These are phyloP conservation scores for Polyporus arcularius DNA, from an alignment of 768 basidiomycete species.

Conservation along the genomic window DNA sequence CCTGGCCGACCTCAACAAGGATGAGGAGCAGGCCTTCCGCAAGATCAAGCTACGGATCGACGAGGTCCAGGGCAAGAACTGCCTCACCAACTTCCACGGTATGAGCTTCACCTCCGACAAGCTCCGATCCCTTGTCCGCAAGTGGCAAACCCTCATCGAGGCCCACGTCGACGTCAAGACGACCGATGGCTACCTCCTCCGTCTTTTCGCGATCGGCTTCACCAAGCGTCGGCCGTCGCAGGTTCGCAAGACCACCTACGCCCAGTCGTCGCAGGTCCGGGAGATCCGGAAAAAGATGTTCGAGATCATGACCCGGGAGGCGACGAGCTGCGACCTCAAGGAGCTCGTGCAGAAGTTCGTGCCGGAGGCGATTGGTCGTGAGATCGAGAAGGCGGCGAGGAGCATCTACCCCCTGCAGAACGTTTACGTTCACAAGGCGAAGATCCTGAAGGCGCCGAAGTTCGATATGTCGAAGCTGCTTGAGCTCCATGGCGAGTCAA, in stretches of 20 bases:
- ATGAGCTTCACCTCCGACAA: slow-evolving; percentile 99
- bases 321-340: slow-evolving; percentile 94
- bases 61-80: slow-evolving; percentile 97
- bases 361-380: slow-evolving; percentile 97
- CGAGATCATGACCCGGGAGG: slow-evolving; percentile 97
- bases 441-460: slow-evolving; percentile 98
- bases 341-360: slow-evolving; percentile 98
- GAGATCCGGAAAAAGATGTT: slow-evolving; percentile 99
- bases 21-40: slow-evolving; percentile 99
- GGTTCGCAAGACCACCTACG: slow-evolving; percentile 99
- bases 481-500: slow-evolving; percentile 94
- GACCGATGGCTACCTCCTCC: slow-evolving; percentile 98
- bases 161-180: slow-evolving; percentile 99
- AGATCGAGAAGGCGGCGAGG: slow-evolving; percentile 97
- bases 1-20: slow-evolving; percentile 97
- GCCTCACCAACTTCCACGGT: slow-evolving; percentile 99
- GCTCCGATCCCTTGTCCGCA: slow-evolving; percentile 98
- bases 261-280: slow-evolving; percentile 90
- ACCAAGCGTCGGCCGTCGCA: slow-evolving; percentile 96
- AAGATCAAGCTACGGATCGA: slow-evolving; percentile 99
- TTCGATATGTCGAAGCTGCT: slow-evolving; percentile 94
- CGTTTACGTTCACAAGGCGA: slow-evolving; percentile 98
- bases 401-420: slow-evolving; percentile 99
- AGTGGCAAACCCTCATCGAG: slow-evolving; percentile 99
- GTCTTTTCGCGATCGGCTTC: slow-evolving; percentile 98